These are phyloP conservation scores for Lactifluus echinatus DNA, from an alignment of 768 basidiomycete species.

Conservation along the genomic window DNA sequence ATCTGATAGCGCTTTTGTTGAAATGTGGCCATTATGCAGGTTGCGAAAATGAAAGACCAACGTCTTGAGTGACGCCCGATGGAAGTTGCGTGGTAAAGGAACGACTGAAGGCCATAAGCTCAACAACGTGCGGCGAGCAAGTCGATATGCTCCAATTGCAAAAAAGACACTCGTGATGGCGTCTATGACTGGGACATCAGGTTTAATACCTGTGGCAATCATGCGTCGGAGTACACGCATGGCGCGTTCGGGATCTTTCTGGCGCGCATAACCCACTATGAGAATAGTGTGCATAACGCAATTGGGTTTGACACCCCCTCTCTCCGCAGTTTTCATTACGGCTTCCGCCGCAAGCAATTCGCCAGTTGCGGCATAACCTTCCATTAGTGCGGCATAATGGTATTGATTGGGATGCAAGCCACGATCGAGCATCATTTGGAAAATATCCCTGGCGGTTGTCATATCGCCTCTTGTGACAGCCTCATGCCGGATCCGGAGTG, in stretches of 20 bases:
- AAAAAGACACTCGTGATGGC: conserved; percentile 64
- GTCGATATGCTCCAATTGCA: conserved; percentile 40
- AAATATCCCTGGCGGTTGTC: conserved; percentile 42
- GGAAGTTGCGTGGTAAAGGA: conserved; percentile 48
- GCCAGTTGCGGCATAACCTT: conserved; percentile 57
- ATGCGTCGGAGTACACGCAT: conserved; percentile 51
- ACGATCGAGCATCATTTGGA: conserved; percentile 50
- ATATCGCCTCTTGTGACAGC: conserved; percentile 44
- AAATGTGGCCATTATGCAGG: conserved; percentile 22
- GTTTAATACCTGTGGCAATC: conserved; percentile 49
- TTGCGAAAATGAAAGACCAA: conserved; percentile 43
- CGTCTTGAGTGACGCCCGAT: conserved; percentile 35
- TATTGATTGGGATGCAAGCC: conserved; percentile 66
- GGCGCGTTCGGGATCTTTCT: conserved; percentile 45
- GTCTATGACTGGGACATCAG: conserved; percentile 65
- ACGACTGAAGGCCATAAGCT: conserved; percentile 54
- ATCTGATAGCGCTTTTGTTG: conserved; percentile 25
- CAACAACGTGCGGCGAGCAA: conserved; percentile 47
- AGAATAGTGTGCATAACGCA: conserved; percentile 71
- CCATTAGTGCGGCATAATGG: conserved; percentile 70
- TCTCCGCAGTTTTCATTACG: conserved; percentile 43
- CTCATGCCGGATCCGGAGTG: conserved; percentile 56
- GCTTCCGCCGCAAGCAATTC: conserved; percentile 48
- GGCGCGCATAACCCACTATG: conserved; percentile 61
- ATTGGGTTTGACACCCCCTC: conserved; percentile 46